phyloP scores from a whole-genome alignment of 2,329 filamentous ascomycete genomes.

The Helminthosporium solani region DNA sequence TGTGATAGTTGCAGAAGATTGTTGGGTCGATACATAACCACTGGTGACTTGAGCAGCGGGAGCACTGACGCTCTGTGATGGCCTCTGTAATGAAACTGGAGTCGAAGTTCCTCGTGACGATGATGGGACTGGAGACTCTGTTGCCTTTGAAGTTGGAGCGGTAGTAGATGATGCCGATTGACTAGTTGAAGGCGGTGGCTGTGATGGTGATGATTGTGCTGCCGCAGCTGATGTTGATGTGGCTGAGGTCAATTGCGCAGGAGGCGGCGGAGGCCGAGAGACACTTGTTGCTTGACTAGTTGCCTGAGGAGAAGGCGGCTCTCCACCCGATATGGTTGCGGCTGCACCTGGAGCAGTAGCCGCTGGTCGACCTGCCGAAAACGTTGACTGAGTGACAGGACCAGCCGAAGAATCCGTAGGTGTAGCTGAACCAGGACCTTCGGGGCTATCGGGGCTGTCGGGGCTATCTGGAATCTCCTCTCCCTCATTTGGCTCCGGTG shows the following conservation, averaged over 20 bases:
- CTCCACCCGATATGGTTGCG: not conserved
- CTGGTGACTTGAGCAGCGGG: not conserved
- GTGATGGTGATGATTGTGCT: not conserved
- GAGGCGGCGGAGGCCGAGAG: not conserved
- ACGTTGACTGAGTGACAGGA: not conserved
- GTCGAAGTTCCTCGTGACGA: conserved; percentile 1
- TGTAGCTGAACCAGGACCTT: not conserved
- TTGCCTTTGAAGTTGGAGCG: not conserved
- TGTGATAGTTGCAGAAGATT: not conserved
- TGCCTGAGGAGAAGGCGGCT: not conserved
- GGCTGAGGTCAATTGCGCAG: not conserved
- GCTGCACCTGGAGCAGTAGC: conserved; percentile 1
- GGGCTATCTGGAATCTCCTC: conserved; percentile 23
- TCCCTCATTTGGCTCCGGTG: conserved; percentile 1
- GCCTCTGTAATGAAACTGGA: not conserved
- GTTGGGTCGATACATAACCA: not conserved
- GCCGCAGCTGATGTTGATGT: not conserved
- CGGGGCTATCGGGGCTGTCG: conserved; percentile 7
- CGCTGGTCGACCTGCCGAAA: not conserved
- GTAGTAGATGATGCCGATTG: not conserved
- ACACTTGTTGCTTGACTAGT: not conserved
- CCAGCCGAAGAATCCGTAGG: not conserved
- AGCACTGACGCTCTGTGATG: not conserved
- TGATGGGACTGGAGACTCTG: not conserved
- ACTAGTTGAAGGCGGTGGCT: not conserved